Percentiles rank a stretch among this genome's conserved stretches.
These are phyloP conservation scores for Bromus sterilis DNA, from an alignment of 176 grass and related monocot genomes.

Conservation along the genomic window DNA sequence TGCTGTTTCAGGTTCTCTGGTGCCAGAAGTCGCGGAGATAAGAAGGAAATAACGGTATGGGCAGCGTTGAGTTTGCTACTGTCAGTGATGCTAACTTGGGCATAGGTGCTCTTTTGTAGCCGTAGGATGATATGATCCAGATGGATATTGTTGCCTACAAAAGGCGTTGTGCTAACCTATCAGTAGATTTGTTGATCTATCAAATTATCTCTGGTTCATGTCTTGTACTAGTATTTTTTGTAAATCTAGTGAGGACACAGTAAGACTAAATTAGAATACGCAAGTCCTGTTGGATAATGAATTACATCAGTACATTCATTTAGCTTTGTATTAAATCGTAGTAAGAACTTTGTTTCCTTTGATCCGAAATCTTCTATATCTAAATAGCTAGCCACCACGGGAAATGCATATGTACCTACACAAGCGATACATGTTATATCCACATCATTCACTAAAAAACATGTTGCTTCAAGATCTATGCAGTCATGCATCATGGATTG, in stretches of 20 bases:
- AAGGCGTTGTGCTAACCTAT: not conserved
- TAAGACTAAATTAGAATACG: not conserved
- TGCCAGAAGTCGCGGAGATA: not conserved
- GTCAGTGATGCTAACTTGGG: conserved; percentile 13
- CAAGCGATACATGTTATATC: too few species aligned
- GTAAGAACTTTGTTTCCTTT: too few species aligned
- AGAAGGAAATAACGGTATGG: not conserved
- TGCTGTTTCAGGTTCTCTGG: conserved; percentile 34
- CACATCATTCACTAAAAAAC: too few species aligned
- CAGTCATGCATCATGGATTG: too few species aligned
- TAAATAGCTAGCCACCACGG: too few species aligned
- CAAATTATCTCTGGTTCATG: not conserved
- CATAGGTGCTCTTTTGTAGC: not conserved
- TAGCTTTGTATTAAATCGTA: not conserved
- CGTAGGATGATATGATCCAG: not conserved
- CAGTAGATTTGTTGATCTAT: not conserved
- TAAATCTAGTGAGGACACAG: not conserved
- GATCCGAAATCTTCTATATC: too few species aligned
- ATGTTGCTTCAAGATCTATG: too few species aligned
- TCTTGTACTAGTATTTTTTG: not conserved
- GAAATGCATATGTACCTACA: too few species aligned
- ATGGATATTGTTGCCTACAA: not conserved
- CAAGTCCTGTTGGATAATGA: not conserved
- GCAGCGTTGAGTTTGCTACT: conserved; percentile 14
- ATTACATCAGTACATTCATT: not conserved